Conservation (phyloP, 2,329 filamentous ascomycete genomes). For the Monilinia fructicola region DNA sequence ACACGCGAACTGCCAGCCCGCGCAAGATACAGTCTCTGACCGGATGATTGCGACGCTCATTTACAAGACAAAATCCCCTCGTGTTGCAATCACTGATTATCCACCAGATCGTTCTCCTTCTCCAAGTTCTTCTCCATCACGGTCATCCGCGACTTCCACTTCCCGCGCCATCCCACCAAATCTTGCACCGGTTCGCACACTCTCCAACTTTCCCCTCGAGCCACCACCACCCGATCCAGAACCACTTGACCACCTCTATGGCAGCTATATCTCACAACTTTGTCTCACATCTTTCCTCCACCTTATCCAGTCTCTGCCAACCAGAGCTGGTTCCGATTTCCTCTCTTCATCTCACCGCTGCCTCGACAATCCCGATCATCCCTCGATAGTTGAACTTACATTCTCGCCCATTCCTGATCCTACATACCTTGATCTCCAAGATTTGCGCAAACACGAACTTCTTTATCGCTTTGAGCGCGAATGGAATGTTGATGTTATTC, state of each 20-base stretch:
- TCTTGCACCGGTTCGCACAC: slow-evolving; percentile 58
- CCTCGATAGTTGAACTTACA: slow-evolving; percentile 65
- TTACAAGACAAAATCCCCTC: slow-evolving; percentile 52
- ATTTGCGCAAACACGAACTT: slow-evolving; percentile 76
- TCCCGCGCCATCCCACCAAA: slow-evolving; percentile 39
- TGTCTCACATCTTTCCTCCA: slow-evolving; percentile 64
- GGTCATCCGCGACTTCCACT: slow-evolving; percentile 18
- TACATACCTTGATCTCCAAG: slow-evolving; percentile 64
- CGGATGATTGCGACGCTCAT: slow-evolving; percentile 62
- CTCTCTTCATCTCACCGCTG: slow-evolving; percentile 63
- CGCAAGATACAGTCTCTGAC: slow-evolving; percentile 49
- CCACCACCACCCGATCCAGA: slow-evolving; percentile 54
- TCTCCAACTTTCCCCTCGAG: slow-evolving; percentile 60
- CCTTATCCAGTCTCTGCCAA: slow-evolving; percentile 62
- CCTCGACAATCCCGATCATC: slow-evolving; percentile 59
- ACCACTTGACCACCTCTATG: slow-evolving; percentile 64
- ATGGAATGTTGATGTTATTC: slow-evolving; percentile 82
- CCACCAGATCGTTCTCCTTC: slow-evolving; percentile 42
- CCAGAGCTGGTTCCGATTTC: slow-evolving; percentile 51
- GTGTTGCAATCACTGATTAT: slow-evolving; percentile 42
- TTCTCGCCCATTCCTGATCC: slow-evolving; percentile 60
- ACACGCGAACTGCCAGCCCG: slow-evolving; percentile 61
- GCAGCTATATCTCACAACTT: slow-evolving; percentile 63
- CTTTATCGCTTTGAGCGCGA: slow-evolving; percentile 83
- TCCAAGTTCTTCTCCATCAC: slow-evolving; percentile 29